Evolutionary conservation across 768 basidiomycete species (phyloP).

Genomic region (Leccinum arenicola): DNA sequence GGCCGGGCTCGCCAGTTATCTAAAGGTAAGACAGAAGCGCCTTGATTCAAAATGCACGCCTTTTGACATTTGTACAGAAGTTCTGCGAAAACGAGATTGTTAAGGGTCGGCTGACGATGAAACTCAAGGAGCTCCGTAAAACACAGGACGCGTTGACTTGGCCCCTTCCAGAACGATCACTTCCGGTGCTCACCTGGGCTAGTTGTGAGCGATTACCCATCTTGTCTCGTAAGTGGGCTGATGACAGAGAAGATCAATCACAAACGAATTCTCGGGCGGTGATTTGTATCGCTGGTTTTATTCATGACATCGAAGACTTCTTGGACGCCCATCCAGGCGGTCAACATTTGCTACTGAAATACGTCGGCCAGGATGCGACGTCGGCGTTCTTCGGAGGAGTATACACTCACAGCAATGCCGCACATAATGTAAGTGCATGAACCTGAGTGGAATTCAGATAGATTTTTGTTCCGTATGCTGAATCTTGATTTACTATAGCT

Average conservation of each 20-base stretch:
- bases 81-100: slow-evolving; percentile 3
- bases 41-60: neutral
- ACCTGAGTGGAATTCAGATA: neutral
- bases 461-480: neutral
- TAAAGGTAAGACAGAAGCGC: neutral
- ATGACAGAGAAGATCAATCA: neutral
- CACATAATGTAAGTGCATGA: slow-evolving; percentile 1
- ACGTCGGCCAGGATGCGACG: slow-evolving; percentile 4
- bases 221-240: neutral
- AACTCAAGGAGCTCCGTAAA: slow-evolving; percentile 3
- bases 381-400: slow-evolving; percentile 7
- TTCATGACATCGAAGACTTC: neutral
- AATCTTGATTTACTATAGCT: neutral
- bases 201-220: neutral
- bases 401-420: slow-evolving; percentile 1
- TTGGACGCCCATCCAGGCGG: slow-evolving; percentile 3
- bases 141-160: neutral
- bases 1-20: slow-evolving; percentile 2
- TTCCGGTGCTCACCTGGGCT: slow-evolving; percentile 1
- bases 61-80: neutral
- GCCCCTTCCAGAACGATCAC: neutral
- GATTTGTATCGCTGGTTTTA: neutral
- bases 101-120: slow-evolving; percentile 1
- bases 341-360: neutral
- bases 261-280: neutral